phyloP scores from a whole-genome alignment of 257 asterid genomes.

The Nicotiana otophora region DNA sequence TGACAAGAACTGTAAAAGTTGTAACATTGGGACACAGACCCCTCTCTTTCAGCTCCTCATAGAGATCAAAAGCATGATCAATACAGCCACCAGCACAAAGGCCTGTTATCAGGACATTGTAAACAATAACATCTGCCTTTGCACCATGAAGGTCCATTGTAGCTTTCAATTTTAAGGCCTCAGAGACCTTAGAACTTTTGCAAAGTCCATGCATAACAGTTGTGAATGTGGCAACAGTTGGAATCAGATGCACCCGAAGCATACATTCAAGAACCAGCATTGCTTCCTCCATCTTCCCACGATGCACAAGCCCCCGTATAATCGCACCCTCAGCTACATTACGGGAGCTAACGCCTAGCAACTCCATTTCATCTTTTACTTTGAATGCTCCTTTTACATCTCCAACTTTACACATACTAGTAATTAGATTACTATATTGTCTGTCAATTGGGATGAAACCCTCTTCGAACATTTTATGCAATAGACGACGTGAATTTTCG shows the following conservation, averaged over 20 bases:
- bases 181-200: slow-evolving; percentile 41
- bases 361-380: slow-evolving; percentile 55
- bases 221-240: slow-evolving; percentile 73
- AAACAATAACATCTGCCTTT: slow-evolving; percentile 63
- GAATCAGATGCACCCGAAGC: slow-evolving; percentile 48
- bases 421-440: slow-evolving; percentile 60
- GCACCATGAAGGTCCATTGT: slow-evolving; percentile 66
- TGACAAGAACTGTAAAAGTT: slow-evolving; percentile 50
- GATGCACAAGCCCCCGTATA: slow-evolving; percentile 69
- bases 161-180: slow-evolving; percentile 49
- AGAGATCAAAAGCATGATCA: slow-evolving; percentile 45
- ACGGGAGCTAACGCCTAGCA: slow-evolving; percentile 36
- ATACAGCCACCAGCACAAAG: slow-evolving; percentile 41
- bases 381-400: slow-evolving; percentile 51
- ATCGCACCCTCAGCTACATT: slow-evolving; percentile 60
- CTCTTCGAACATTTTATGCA: slow-evolving; percentile 49
- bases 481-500: slow-evolving; percentile 34
- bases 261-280: slow-evolving; percentile 46
- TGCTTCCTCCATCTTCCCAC: slow-evolving; percentile 69
- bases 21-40: slow-evolving; percentile 51
- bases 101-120: slow-evolving; percentile 70
- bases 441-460: slow-evolving; percentile 52
- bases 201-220: slow-evolving; percentile 67
- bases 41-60: slow-evolving; percentile 75
- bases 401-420: slow-evolving; percentile 69